Percentiles rank a stretch among this genome's conserved stretches.
These are phyloP conservation scores for Diaporthe velutina DNA, from an alignment of 2,329 filamentous ascomycete species.

Conservation along the genomic window DNA sequence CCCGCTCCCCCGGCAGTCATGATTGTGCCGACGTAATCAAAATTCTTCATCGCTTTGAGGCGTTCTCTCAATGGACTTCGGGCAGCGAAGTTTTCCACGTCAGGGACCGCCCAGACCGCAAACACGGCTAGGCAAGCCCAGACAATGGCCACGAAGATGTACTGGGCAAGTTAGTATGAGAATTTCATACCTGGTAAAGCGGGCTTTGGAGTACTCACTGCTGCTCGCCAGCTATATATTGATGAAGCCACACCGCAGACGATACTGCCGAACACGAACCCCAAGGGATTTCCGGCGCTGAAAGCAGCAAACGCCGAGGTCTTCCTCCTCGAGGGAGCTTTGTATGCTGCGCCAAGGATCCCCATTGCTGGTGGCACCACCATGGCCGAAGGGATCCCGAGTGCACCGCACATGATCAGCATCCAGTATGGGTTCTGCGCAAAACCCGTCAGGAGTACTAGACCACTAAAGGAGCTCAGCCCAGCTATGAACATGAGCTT, in stretches of 20 bases:
- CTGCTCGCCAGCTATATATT: slow-evolving; percentile 4
- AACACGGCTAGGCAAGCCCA: not conserved
- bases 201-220: not conserved
- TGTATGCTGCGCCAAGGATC: not conserved
- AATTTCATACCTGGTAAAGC: not conserved
- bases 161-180: not conserved
- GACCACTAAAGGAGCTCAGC: not conserved
- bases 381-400: slow-evolving; percentile 5
- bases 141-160: slow-evolving; percentile 3
- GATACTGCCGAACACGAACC: not conserved
- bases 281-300: not conserved
- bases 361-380: not conserved
- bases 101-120: slow-evolving; percentile 12
- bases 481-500: slow-evolving; percentile 10
- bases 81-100: not conserved
- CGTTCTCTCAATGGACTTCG: not conserved
- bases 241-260: slow-evolving; percentile 1
- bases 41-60: not conserved
- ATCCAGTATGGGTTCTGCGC: not conserved
- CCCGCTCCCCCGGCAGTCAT: slow-evolving; percentile 1
- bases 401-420: not conserved
- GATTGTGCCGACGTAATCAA: not conserved
- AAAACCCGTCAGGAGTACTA: not conserved
- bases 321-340: not conserved
- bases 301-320: not conserved